These are phyloP conservation scores for Oryza brachyantha DNA, from an alignment of 176 grass and related monocot genomes.

Conservation along the genomic window DNA sequence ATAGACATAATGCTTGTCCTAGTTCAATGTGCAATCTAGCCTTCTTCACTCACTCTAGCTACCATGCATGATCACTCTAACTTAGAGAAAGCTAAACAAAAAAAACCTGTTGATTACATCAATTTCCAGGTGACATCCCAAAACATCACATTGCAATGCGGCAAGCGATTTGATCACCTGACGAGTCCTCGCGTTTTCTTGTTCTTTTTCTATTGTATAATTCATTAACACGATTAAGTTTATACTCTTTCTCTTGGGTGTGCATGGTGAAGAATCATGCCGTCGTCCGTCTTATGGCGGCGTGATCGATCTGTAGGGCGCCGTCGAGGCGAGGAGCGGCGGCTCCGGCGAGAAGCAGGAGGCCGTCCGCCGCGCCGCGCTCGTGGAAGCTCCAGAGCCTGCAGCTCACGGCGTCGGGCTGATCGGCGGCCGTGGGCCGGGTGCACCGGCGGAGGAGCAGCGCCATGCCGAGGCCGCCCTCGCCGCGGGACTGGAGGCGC, in stretches of 20 bases:
- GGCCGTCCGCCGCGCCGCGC: constrained; percentile 14
- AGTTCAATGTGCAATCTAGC: background rate
- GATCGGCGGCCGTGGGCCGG: background rate
- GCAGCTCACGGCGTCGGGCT: too few species aligned
- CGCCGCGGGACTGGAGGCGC: constrained; percentile 12
- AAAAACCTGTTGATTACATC: background rate
- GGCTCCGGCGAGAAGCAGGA: background rate
- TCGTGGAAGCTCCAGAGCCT: constrained; percentile 7
- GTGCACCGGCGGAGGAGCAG: constrained; percentile 2
- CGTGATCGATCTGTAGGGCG: background rate
- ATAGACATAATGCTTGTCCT: background rate
- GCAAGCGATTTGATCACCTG: background rate
- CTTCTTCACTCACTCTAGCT: too few species aligned
- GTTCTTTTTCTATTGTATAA: too few species aligned
- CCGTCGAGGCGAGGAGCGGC: background rate
- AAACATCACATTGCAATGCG: too few species aligned
- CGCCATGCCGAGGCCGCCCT: constrained; percentile 29
- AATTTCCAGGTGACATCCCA: background rate
- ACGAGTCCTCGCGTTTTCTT: too few species aligned
- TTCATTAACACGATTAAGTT: too few species aligned
- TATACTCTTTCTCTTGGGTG: too few species aligned
- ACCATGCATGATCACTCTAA: background rate
- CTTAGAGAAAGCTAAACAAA: too few species aligned
- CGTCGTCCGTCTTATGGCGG: background rate
- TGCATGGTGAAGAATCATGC: too few species aligned